Evolutionary conservation across 306 rosid genomes (phyloP).

Genomic region (Luffa acutangula): DNA sequence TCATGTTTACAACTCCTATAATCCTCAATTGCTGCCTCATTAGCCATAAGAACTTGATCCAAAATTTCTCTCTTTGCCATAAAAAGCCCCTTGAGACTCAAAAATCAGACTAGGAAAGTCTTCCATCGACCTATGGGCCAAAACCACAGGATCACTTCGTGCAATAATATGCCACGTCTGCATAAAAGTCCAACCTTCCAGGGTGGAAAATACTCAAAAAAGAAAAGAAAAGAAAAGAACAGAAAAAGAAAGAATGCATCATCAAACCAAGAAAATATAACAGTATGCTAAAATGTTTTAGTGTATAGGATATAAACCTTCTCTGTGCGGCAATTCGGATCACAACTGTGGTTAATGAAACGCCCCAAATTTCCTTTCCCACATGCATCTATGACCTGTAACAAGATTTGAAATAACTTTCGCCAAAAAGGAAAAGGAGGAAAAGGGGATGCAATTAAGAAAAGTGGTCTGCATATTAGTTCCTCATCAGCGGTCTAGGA

Average conservation of each 20-base stretch:
- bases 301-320: constrained; percentile 41
- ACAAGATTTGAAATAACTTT: background rate
- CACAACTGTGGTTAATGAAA: constrained; percentile 96
- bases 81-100: background rate
- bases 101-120: background rate
- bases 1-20: background rate
- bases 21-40: background rate
- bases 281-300: background rate
- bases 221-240: no score
- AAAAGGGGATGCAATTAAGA: background rate
- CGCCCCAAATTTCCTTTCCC: constrained; percentile 99
- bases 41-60: background rate
- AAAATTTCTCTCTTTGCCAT: background rate
- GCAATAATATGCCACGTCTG: background rate
- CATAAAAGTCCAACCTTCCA: background rate
- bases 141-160: background rate
- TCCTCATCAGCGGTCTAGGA: background rate
- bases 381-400: constrained; percentile 95
- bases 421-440: background rate
- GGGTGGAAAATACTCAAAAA: background rate
- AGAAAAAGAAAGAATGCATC: background rate
- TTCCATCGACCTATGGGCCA: background rate
- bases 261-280: background rate
- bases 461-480: background rate
- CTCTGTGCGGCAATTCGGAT: constrained; percentile 94